phyloP scores from a whole-genome alignment of 257 asterid species.

The Nicotiana benthamiana region DNA sequence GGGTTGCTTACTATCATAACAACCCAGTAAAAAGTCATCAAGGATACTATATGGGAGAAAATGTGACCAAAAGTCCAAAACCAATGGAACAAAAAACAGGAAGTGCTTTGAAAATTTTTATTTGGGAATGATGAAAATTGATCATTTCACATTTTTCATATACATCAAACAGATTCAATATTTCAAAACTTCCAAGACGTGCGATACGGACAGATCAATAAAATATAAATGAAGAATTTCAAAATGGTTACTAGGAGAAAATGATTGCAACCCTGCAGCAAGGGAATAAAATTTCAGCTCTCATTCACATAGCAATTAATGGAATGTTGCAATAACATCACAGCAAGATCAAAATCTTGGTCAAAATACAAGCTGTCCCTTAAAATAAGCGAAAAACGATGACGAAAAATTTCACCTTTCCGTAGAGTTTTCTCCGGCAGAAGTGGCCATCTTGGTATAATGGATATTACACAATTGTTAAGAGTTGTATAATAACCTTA shows the following conservation, averaged over 20 bases:
- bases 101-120: background rate
- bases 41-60: background rate
- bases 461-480: background rate
- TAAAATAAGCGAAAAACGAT: background rate
- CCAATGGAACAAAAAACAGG: background rate
- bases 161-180: background rate
- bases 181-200: background rate
- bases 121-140: background rate
- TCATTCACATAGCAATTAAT: background rate
- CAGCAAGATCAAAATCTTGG: background rate
- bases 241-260: background rate
- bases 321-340: background rate
- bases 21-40: background rate
- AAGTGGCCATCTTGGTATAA: background rate
- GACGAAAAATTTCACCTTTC: background rate
- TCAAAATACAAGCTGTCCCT: background rate
- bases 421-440: background rate
- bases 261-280: background rate
- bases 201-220: background rate
- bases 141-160: background rate
- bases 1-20: no score
- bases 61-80: background rate
- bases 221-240: background rate
- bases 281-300: background rate
- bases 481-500: background rate